Conservation (phyloP, 345 rosid species). For the Rhizophora apiculata region DNA sequence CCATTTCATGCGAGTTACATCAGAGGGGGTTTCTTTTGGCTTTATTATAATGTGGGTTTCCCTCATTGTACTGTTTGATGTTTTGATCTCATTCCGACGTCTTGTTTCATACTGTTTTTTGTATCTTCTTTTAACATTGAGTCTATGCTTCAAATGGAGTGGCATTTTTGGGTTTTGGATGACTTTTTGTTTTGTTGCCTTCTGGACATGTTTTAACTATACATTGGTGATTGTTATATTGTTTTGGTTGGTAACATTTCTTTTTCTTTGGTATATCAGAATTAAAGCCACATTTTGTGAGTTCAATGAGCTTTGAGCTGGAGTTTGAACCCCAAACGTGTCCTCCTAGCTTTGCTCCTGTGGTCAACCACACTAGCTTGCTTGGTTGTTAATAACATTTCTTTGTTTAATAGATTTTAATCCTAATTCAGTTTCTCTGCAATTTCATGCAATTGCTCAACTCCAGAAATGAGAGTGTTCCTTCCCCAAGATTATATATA, state of each 20-base stretch:
- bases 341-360: too few relatives aligned
- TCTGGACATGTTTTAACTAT: neutral
- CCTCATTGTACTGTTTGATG: neutral
- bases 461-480: neutral
- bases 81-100: neutral
- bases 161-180: neutral
- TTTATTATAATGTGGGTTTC: conserved; percentile 7
- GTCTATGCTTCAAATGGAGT: neutral
- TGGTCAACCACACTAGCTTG: too few relatives aligned
- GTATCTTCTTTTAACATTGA: neutral
- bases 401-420: too few relatives aligned
- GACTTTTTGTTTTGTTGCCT: neutral
- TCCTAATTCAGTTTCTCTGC: neutral
- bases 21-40: conserved; percentile 6
- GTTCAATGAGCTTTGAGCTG: too few relatives aligned
- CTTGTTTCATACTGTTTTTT: neutral
- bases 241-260: neutral
- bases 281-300: too few relatives aligned
- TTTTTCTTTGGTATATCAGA: too few relatives aligned
- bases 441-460: neutral
- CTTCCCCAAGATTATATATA: conserved; percentile 1
- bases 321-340: too few relatives aligned
- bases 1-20: conserved; percentile 11
- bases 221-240: too few relatives aligned
- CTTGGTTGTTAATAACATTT: too few relatives aligned